Evolutionary conservation across 768 basidiomycete genomes (phyloP).

Genomic region (Calocybe indica): DNA sequence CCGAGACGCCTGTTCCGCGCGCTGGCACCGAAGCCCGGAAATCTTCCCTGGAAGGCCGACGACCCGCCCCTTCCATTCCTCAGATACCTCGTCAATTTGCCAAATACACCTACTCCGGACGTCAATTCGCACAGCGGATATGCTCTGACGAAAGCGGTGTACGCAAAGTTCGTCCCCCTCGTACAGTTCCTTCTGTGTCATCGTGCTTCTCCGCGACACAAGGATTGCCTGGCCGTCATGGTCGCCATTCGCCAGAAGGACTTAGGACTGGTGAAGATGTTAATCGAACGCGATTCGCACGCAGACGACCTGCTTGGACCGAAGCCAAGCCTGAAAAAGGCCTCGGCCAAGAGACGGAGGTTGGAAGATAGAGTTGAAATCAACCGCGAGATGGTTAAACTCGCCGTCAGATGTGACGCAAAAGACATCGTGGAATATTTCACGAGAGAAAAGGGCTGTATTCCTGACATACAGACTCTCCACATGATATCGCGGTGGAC

Average conservation of each 20-base stretch:
- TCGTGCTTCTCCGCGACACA: slow-evolving; percentile 64
- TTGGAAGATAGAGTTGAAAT: slow-evolving; percentile 55
- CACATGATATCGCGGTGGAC: slow-evolving; percentile 12
- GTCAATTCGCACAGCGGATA: slow-evolving; percentile 75
- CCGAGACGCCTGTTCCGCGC: slow-evolving; percentile 65
- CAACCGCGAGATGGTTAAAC: slow-evolving; percentile 52
- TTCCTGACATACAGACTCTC: slow-evolving; percentile 69
- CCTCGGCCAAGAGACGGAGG: slow-evolving; percentile 39
- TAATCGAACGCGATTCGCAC: slow-evolving; percentile 55
- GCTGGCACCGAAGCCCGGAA: slow-evolving; percentile 26
- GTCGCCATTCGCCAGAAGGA: slow-evolving; percentile 74
- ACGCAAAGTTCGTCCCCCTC: slow-evolving; percentile 56
- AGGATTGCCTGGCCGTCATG: slow-evolving; percentile 58
- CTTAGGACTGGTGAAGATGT: slow-evolving; percentile 59
- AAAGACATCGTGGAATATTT: slow-evolving; percentile 70
- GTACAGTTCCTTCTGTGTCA: slow-evolving; percentile 63
- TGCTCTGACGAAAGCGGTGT: slow-evolving; percentile 73
- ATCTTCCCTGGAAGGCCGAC: slow-evolving; percentile 33
- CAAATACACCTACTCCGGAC: slow-evolving; percentile 36
- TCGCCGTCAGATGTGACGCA: slow-evolving; percentile 60
- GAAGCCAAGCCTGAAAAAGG: slow-evolving; percentile 6
- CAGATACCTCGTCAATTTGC: slow-evolving; percentile 42
- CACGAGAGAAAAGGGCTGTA: slow-evolving; percentile 59
- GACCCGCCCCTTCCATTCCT: slow-evolving; percentile 64
- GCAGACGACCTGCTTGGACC: slow-evolving; percentile 13